A percentile compares a stretch with the other conserved stretches of the same genome.
Conservation (phyloP, 2,329 filamentous ascomycete species). For the Fusarium oxysporum region DNA sequence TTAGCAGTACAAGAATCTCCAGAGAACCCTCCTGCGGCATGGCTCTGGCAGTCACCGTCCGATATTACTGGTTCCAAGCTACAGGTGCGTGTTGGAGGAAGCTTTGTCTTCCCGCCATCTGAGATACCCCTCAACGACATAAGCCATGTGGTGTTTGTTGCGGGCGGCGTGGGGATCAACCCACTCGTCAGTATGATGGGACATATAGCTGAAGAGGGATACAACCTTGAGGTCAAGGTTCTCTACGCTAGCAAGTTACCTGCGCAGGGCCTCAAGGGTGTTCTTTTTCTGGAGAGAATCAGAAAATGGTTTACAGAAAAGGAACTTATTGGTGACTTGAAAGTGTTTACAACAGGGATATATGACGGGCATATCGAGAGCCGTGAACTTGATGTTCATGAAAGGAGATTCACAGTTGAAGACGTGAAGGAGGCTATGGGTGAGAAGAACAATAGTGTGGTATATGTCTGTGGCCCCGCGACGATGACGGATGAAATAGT, state of each 20-base stretch:
- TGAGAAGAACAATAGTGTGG: slow-evolving; percentile 55
- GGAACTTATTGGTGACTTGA: slow-evolving; percentile 51
- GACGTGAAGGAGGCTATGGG: slow-evolving; percentile 58
- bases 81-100: slow-evolving; percentile 79
- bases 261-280: slow-evolving; percentile 44
- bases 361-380: background rate
- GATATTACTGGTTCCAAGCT: slow-evolving; percentile 71
- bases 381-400: slow-evolving; percentile 36
- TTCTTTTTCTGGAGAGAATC: slow-evolving; percentile 66
- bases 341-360: slow-evolving; percentile 60
- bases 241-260: slow-evolving; percentile 69
- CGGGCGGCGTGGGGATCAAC: slow-evolving; percentile 86
- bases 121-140: slow-evolving; percentile 51
- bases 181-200: slow-evolving; percentile 81
- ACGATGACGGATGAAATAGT: slow-evolving; percentile 77
- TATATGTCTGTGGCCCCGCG: slow-evolving; percentile 77
- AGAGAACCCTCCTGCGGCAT: slow-evolving; percentile 77
- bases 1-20: slow-evolving; percentile 81
- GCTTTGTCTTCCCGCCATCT: slow-evolving; percentile 81
- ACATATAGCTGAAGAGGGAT: slow-evolving; percentile 59
- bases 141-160: slow-evolving; percentile 77
- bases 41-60: slow-evolving; percentile 73
- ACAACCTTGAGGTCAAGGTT: slow-evolving; percentile 62
- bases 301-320: slow-evolving; percentile 53
- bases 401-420: slow-evolving; percentile 55